Conservation (phyloP, 768 basidiomycete genomes). For the Mrakia frigida region DNA sequence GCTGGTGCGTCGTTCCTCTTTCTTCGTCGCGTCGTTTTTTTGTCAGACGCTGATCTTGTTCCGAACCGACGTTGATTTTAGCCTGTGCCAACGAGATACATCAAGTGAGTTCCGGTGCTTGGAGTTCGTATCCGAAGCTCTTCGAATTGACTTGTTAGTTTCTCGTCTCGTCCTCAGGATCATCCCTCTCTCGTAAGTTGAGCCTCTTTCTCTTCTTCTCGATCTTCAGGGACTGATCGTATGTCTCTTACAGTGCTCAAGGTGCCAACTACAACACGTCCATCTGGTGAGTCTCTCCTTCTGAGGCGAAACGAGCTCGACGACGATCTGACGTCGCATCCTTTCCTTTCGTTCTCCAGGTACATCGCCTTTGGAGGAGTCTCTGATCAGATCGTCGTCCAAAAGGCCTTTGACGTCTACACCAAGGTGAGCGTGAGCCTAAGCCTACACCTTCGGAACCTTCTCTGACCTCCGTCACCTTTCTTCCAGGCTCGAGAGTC, state of each 20-base stretch:
- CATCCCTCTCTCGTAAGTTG: constrained; percentile 19
- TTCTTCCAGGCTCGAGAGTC: constrained; percentile 30
- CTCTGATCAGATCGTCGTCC: constrained; percentile 17
- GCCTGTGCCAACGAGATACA: constrained; percentile 1
- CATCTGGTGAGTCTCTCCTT: constrained; percentile 12
- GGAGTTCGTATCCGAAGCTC: not conserved
- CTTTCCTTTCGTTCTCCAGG: constrained; percentile 24
- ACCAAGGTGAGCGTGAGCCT: not conserved
- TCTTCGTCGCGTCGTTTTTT: not conserved
- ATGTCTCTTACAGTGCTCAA: constrained; percentile 2
- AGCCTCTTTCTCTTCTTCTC: not conserved
- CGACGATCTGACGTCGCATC: not conserved
- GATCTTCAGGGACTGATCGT: not conserved
- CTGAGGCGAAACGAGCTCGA: not conserved
- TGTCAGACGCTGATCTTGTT: not conserved
- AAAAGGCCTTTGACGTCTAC: constrained; percentile 16
- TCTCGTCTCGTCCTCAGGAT: not conserved
- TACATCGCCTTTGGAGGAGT: constrained; percentile 32
- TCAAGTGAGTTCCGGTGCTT: not conserved
- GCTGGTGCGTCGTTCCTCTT: not conserved
- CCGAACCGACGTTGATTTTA: not conserved
- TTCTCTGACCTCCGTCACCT: not conserved
- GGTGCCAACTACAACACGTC: constrained; percentile 25
- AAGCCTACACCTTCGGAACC: not conserved
- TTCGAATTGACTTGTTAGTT: not conserved